phyloP scores from a whole-genome alignment of 2,329 filamentous ascomycete genomes.

The Stagonosporopsis chrysanthemi region DNA sequence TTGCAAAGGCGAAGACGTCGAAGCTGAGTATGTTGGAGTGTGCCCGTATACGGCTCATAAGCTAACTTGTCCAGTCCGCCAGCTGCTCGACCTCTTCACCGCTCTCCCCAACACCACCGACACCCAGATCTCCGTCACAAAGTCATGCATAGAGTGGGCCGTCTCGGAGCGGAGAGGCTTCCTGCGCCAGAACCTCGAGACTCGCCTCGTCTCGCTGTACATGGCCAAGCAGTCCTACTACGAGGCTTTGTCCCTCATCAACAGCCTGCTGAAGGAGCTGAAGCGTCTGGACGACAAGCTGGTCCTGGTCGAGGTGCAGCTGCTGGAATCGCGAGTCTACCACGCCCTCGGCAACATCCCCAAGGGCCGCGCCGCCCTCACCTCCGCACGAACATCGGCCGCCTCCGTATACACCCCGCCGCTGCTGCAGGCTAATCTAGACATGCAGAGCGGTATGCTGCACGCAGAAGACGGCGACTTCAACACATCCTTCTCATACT shows the following conservation, averaged over 20 bases:
- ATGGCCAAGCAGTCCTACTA: constrained; percentile 99
- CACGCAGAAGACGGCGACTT: constrained; percentile 99
- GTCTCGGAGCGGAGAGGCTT: constrained; percentile 93
- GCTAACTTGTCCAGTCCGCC: constrained; percentile 71
- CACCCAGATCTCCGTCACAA: constrained; percentile 92
- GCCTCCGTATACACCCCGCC: constrained; percentile 98
- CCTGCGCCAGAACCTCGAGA: constrained; percentile 97
- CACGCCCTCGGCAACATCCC: constrained; percentile 96
- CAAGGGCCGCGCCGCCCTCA: constrained; percentile 93
- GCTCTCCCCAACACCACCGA: constrained; percentile 94
- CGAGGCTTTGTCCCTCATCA: constrained; percentile 95
- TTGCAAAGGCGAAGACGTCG: constrained; percentile 98
- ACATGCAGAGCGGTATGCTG: constrained; percentile 99
- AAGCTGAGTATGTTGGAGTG: constrained; percentile 75
- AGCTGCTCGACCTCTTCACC: constrained; percentile 94
- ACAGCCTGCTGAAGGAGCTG: constrained; percentile 91
- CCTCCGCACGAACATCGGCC: constrained; percentile 90
- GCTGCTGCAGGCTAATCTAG: constrained; percentile 90
- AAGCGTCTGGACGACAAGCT: constrained; percentile 99
- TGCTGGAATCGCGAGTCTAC: constrained; percentile 96
- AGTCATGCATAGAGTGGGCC: constrained; percentile 99
- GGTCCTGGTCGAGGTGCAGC: constrained; percentile 95
- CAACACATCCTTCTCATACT: constrained; percentile 98
- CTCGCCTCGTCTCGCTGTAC: constrained; percentile 88
- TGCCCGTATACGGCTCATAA: neutral